phyloP scores from a whole-genome alignment of 495 filamentous ascomycete genomes.

The Podospora pseudopauciseta region DNA sequence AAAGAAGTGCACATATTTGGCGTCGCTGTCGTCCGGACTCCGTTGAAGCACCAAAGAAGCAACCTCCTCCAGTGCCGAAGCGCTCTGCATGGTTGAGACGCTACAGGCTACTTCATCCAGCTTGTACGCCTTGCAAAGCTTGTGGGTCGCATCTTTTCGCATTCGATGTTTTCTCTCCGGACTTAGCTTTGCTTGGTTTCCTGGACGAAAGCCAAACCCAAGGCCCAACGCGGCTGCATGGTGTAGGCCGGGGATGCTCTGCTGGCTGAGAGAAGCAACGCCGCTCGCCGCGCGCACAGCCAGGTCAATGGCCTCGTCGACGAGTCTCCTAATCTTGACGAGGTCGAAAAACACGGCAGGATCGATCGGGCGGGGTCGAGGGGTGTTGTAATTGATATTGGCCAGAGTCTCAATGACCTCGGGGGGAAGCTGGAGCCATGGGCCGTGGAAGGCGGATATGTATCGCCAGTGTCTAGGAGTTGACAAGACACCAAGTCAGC shows the following conservation, averaged over 20 bases:
- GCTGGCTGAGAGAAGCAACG: conserved; percentile 58
- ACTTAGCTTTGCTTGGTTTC: conserved; percentile 62
- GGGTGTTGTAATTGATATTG: conserved; percentile 71
- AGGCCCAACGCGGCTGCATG: conserved; percentile 58
- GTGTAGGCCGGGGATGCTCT: conserved; percentile 51
- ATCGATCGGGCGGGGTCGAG: conserved; percentile 71
- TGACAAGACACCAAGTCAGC: background rate
- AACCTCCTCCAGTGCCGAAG: conserved; percentile 66
- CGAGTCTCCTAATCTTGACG: conserved; percentile 70
- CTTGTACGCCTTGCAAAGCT: conserved; percentile 68
- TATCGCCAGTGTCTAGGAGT: conserved; percentile 68
- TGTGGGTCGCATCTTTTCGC: conserved; percentile 71
- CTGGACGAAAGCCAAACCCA: conserved; percentile 52
- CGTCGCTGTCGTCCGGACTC: conserved; percentile 58
- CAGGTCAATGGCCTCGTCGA: conserved; percentile 73
- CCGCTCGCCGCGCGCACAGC: conserved; percentile 72
- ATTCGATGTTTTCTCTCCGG: conserved; percentile 69
- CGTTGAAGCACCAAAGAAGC: conserved; percentile 68
- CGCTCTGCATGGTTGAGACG: conserved; percentile 77
- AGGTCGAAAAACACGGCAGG: conserved; percentile 78
- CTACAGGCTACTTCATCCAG: conserved; percentile 73
- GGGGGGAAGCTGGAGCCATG: conserved; percentile 80
- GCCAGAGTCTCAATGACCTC: conserved; percentile 76
- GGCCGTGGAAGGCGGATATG: conserved; percentile 79
- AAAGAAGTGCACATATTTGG: conserved; percentile 82